Evolutionary conservation across 2,329 filamentous ascomycete genomes (phyloP), one percentile per base, ranked within the genome.

Genomic region (Hypoxylon sp.): DNA sequence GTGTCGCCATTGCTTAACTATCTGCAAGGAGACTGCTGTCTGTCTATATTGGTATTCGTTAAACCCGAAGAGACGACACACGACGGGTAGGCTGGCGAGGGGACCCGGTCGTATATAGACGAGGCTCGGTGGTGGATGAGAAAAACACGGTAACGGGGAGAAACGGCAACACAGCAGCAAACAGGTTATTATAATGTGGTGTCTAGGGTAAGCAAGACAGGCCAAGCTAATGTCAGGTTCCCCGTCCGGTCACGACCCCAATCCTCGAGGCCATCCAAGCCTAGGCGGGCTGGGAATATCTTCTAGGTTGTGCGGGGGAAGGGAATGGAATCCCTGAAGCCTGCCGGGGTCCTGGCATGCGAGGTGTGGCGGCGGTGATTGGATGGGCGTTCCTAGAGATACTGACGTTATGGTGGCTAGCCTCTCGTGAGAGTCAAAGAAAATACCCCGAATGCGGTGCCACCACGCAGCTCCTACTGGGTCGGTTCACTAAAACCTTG

Each of bases 221-320:
- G 26, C 24, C 32, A 30, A 49, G 26, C 30, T 38, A 49, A 38
- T 11, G 26, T 32, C 53, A 16, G 16, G 30, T 20, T 40, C 36
- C n/a, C 18, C 24, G 4, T 36, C 30, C 30, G 44, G 50, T 40
- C 56, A 60, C 28, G 26, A 67, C 58, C 65, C 65, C 61, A 61
- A 53, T 61, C 38, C 44, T 53, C 46, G 32, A 65, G 33, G 30
- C 2, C 53, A 14, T 52, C 16, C 32, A 16, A 36, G 20, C 20
- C 53, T 58, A 54, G 45, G 48, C 64, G 46, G 61, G 61, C 61
- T 61, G 55, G 61, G 60, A 20, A 45, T 51, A 49, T 54, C 54
- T 60, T 60, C 60, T 60, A 50, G 33, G 52, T 52, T 33, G 48
- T 68, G 66, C 66, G 66, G 66, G 63, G 66, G 46, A 68, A 63